Conservation (phyloP, 2,329 filamentous ascomycete species). For the Septoria linicola region DNA sequence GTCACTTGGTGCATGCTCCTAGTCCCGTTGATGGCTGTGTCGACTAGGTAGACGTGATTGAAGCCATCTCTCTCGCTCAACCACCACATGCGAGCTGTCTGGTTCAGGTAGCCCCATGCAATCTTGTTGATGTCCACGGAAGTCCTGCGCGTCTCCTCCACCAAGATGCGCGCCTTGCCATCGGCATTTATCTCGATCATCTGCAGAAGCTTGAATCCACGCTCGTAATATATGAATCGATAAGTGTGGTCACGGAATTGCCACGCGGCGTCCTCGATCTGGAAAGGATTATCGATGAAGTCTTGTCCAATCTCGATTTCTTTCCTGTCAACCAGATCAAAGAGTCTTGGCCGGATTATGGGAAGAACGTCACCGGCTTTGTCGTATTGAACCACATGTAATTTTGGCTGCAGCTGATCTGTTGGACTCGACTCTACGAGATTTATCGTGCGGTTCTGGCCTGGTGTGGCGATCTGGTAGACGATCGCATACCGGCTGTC, state of each 20-base stretch:
- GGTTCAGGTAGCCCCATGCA: constrained; percentile 7
- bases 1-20: constrained; percentile 11
- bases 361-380: constrained; percentile 6
- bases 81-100: constrained; percentile 12
- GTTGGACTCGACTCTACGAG: constrained; percentile 12
- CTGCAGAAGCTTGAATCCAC: background rate
- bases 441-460: constrained; percentile 5
- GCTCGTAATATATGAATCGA: constrained; percentile 6
- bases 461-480: constrained; percentile 1
- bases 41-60: constrained; percentile 12
- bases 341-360: constrained; percentile 1
- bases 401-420: constrained; percentile 10
- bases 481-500: constrained; percentile 9
- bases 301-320: constrained; percentile 3
- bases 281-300: background rate
- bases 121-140: constrained; percentile 10
- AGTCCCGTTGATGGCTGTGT: background rate
- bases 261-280: constrained; percentile 5
- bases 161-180: background rate
- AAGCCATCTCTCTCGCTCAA: constrained; percentile 10
- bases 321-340: constrained; percentile 12
- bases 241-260: background rate
- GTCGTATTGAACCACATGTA: background rate
- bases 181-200: constrained; percentile 8
- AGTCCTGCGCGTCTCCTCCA: constrained; percentile 5